Evolutionary conservation across 805 yeast species (phyloP).

Genomic region (Metschnikowia drakensbergensis): DNA sequence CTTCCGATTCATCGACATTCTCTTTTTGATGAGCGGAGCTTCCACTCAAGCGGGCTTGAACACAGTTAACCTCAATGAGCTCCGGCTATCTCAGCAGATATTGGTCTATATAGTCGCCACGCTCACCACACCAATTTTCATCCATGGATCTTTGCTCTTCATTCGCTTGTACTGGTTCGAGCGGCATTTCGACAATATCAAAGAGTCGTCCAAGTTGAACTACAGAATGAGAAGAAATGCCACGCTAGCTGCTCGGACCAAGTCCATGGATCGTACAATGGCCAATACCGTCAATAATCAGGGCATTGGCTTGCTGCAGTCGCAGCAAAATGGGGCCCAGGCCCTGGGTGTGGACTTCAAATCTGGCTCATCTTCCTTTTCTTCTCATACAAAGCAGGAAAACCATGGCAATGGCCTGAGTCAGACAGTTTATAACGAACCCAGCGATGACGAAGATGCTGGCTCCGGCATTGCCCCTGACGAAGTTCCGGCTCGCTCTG

Average conservation of each 20-base stretch:
- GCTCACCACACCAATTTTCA: constrained; percentile 81
- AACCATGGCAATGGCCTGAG: constrained; percentile 10
- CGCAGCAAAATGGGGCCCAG: neutral
- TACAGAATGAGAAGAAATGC: constrained; percentile 79
- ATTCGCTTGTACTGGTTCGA: constrained; percentile 87
- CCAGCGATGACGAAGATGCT: constrained; percentile 34
- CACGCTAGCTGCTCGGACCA: constrained; percentile 56
- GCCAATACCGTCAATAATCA: constrained; percentile 30
- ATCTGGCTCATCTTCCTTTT: constrained; percentile 10
- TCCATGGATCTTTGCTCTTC: constrained; percentile 74
- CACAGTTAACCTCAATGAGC: constrained; percentile 62
- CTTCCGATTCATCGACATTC: constrained; percentile 66
- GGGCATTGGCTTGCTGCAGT: constrained; percentile 22
- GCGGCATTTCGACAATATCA: constrained; percentile 78
- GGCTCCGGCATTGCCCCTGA: constrained; percentile 1
- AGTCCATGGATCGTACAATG: constrained; percentile 26
- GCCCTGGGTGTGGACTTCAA: constrained; percentile 1
- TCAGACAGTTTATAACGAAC: constrained; percentile 38
- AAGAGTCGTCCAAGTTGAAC: constrained; percentile 69
- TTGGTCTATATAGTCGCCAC: constrained; percentile 58
- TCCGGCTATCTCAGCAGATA: constrained; percentile 77
- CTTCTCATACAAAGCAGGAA: constrained; percentile 8
- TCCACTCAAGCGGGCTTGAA: constrained; percentile 91
- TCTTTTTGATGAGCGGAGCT: constrained; percentile 74
- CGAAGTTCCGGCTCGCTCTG: neutral